These are phyloP conservation scores for Cytospora mali DNA, from an alignment of 2,329 filamentous ascomycete genomes.

Conservation along the genomic window DNA sequence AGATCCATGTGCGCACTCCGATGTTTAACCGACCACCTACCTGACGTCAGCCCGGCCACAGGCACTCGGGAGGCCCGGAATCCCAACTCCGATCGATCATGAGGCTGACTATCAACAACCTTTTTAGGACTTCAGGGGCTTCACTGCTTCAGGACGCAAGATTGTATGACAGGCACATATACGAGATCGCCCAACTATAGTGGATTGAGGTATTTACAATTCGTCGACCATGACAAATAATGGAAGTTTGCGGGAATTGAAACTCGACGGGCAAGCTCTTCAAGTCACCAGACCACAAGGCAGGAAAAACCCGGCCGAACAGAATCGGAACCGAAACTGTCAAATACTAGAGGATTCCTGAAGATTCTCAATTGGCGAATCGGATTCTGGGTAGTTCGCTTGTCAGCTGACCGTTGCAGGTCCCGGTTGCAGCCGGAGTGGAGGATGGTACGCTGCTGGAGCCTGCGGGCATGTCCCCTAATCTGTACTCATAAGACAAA, in stretches of 20 bases:
- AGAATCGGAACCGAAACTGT: background rate
- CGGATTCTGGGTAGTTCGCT: background rate
- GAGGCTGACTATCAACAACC: background rate
- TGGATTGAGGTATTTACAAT: background rate
- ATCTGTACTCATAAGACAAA: no score
- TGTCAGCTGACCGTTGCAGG: constrained; percentile 20
- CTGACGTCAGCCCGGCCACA: background rate
- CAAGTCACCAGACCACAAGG: constrained; percentile 21
- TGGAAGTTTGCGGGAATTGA: constrained; percentile 12
- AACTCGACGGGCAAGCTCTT: constrained; percentile 12
- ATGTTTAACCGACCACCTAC: background rate
- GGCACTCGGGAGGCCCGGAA: background rate
- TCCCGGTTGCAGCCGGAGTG: constrained; percentile 15
- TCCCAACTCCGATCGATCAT: background rate
- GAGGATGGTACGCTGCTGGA: constrained; percentile 1
- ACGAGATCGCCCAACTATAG: background rate
- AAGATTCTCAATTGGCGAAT: constrained; percentile 28
- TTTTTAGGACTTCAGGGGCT: background rate
- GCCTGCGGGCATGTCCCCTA: constrained; percentile 4
- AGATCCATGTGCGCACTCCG: background rate
- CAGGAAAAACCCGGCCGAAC: constrained; percentile 26
- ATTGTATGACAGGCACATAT: background rate
- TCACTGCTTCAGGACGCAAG: no score
- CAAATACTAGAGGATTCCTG: background rate
- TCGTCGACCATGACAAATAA: background rate